Base-by-base conservation (phyloP, 495 filamentous ascomycete species). In the Trypethelium eluteriae region DNA sequence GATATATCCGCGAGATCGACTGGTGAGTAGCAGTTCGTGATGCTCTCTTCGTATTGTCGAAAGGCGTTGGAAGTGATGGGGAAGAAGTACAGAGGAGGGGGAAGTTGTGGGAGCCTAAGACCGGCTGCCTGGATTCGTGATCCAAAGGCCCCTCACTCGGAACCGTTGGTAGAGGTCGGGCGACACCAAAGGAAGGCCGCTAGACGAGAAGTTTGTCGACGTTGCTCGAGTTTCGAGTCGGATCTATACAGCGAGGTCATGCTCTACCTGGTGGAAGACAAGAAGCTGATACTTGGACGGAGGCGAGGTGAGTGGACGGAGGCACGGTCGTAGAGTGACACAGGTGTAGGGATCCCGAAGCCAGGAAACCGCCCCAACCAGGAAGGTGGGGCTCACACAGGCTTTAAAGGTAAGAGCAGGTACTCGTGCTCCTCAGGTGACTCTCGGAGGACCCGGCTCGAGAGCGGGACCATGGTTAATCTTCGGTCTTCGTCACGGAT, bases 141-240 rank as follows among this genome's bases (percentile, higher is more conserved):
- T 59, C 53, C 53, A 36, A 32, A 59, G 53, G 32, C 53, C 53
- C 53, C 53, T 35, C 53, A 59, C 53, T 34, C 36, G n/a, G 32
- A 36, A 34, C 53, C 53, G 36, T 2, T 35, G 25, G 11, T 59
- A 4, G 53, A 35, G 53, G 36, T 10, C 3, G 53, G 34, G 32
- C 53, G 7, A 36, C 53, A 32, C 32, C 18, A 32, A 18, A 32
- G 53, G 32, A 35, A 7, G 3, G 5, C 11, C 53, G 18, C 6
- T 32, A 14, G 14, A 59, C 25, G 14, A 14, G 41, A 7, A 14
- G 41, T 44, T 44, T 44, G 41, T 14, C 7, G 14, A 44, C 7
- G 41, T 7, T 14, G 41, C 41, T 44, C 6, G 7, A 44, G 41
- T 7, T 14, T 44, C 41, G 14, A 14, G 7, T 44, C 14, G 41